Conservation (phyloP, 306 rosid species). For the Acacia crassicarpa region DNA sequence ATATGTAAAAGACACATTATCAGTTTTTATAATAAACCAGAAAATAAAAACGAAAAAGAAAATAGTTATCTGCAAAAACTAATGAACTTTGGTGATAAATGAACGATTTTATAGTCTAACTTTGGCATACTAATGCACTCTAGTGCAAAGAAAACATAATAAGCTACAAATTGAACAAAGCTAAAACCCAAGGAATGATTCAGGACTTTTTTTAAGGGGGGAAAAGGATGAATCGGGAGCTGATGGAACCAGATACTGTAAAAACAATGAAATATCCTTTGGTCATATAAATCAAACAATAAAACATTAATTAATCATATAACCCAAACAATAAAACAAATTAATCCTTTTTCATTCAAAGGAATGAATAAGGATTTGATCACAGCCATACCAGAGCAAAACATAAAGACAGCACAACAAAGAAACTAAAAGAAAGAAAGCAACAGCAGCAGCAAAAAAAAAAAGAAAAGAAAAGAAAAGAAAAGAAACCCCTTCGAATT, state of each 20-base stretch:
- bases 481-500: neutral
- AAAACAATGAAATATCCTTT: neutral
- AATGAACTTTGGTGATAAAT: constrained; percentile 3
- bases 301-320: neutral
- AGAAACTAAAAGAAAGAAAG: neutral
- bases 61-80: neutral
- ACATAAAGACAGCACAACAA: neutral
- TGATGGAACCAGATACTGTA: neutral
- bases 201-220: neutral
- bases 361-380: neutral
- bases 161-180: constrained; percentile 12
- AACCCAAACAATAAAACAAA: no score
- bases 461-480: no score
- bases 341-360: no score
- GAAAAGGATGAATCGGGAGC: neutral
- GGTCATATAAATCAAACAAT: neutral
- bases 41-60: neutral
- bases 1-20: constrained; percentile 35
- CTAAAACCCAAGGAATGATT: constrained; percentile 10
- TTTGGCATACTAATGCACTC: constrained; percentile 11
- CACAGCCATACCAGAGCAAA: neutral
- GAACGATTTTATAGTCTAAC: constrained; percentile 22
- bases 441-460: no score
- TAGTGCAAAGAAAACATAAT: constrained; percentile 16
- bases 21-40: neutral